These are phyloP conservation scores for Lasiosphaeria ovina DNA, from an alignment of 495 filamentous ascomycete species.

Conservation along the genomic window DNA sequence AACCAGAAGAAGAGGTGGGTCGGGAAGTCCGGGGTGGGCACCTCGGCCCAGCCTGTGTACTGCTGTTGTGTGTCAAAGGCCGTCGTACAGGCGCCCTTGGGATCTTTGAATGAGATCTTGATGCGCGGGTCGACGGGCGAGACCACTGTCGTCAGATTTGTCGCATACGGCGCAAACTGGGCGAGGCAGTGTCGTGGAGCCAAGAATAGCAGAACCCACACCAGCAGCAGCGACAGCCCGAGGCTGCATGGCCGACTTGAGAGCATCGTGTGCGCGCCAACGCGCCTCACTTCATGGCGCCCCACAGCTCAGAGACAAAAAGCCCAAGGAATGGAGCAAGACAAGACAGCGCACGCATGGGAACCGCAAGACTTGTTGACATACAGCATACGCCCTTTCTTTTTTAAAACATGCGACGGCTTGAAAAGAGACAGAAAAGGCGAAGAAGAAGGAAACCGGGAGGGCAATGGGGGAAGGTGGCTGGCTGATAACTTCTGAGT, in stretches of 20 bases:
- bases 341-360: too few relatives aligned
- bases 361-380: too few relatives aligned
- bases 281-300: too few relatives aligned
- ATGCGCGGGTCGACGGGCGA: slow-evolving; percentile 59
- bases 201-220: slow-evolving; percentile 3
- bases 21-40: slow-evolving; percentile 50
- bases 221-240: slow-evolving; percentile 5
- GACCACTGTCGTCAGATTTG: slow-evolving; percentile 48
- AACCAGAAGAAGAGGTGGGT: slow-evolving; percentile 80
- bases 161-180: slow-evolving; percentile 15
- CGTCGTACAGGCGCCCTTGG: slow-evolving; percentile 53
- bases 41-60: slow-evolving; percentile 50
- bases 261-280: too few relatives aligned
- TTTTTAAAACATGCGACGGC: neutral
- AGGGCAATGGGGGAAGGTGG: too few relatives aligned
- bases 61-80: slow-evolving; percentile 56
- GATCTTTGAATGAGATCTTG: slow-evolving; percentile 58
- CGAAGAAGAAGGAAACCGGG: neutral
- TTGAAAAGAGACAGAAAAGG: neutral
- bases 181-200: slow-evolving; percentile 5
- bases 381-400: too few relatives aligned
- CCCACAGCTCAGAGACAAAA: too few relatives aligned
- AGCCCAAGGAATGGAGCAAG: too few relatives aligned
- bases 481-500: too few relatives aligned
- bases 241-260: neutral